Percentiles rank a stretch among this genome's conserved stretches.
These are phyloP conservation scores for Phytophthora kernoviae DNA, from an alignment of 352 stramenopile species.

Conservation along the genomic window DNA sequence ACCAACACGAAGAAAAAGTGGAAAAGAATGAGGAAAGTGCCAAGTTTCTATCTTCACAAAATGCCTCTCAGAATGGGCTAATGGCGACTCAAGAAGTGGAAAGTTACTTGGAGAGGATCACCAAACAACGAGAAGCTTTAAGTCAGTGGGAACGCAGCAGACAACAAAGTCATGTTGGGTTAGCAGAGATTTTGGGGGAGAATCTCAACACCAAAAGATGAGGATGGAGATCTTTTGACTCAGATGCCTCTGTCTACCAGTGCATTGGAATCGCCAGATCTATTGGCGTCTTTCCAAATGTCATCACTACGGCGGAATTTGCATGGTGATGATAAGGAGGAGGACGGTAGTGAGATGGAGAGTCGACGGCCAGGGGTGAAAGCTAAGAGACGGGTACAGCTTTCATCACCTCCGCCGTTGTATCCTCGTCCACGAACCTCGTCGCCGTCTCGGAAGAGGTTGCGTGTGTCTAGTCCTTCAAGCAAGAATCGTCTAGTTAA, in stretches of 20 bases:
- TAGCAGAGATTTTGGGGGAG: slow-evolving; percentile 32
- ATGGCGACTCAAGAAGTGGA: slow-evolving; percentile 63
- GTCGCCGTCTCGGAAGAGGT: slow-evolving; percentile 36
- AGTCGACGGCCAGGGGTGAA: slow-evolving; percentile 12
- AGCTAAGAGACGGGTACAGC: slow-evolving; percentile 26
- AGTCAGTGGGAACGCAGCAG: slow-evolving; percentile 49
- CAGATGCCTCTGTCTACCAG: slow-evolving; percentile 33
- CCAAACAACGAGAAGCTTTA: slow-evolving; percentile 50
- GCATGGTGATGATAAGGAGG: slow-evolving; percentile 1
- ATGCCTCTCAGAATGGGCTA: slow-evolving; percentile 14
- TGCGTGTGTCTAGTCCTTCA: slow-evolving; percentile 29
- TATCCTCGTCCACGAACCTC: slow-evolving; percentile 16
- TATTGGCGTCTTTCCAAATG: slow-evolving; percentile 32
- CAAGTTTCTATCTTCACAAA: slow-evolving; percentile 3
- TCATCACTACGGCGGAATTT: slow-evolving; percentile 4
- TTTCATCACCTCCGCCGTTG: slow-evolving; percentile 19
- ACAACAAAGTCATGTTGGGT: slow-evolving; percentile 21
- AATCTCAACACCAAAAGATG: slow-evolving; percentile 20
- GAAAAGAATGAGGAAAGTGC: slow-evolving; percentile 4
- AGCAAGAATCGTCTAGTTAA: not conserved
- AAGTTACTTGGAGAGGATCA: slow-evolving; percentile 54
- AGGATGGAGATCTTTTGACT: slow-evolving; percentile 33
- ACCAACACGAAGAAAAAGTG: not conserved
- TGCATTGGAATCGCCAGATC: slow-evolving; percentile 41
- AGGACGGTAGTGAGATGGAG: slow-evolving; percentile 8